phyloP scores from a whole-genome alignment of 345 rosid genomes.

The Aethionema arabicum region DNA sequence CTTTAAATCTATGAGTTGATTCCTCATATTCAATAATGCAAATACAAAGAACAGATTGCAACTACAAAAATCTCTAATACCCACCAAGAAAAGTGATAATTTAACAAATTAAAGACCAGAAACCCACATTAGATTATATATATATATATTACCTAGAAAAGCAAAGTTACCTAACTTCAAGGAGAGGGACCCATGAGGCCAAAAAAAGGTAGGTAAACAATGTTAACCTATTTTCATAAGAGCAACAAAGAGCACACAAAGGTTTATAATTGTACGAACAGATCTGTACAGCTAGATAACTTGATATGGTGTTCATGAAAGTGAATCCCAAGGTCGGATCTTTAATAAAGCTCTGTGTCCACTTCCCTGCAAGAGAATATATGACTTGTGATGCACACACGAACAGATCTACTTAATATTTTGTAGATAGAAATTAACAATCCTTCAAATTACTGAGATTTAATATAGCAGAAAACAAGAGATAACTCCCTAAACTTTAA shows the following conservation, averaged over 20 bases:
- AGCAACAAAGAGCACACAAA: slow-evolving; percentile 7
- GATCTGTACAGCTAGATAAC: slow-evolving; percentile 39
- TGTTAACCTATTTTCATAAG: slow-evolving; percentile 36
- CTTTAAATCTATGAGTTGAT: slow-evolving; percentile 5
- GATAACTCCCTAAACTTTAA: slow-evolving; percentile 18
- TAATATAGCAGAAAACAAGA: background rate
- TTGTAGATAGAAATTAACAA: slow-evolving; percentile 22
- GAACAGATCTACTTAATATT: slow-evolving; percentile 15
- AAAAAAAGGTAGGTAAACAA: slow-evolving; percentile 29
- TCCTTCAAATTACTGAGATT: background rate
- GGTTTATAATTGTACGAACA: slow-evolving; percentile 38
- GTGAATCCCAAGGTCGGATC: slow-evolving; percentile 18
- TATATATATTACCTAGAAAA: slow-evolving; percentile 25
- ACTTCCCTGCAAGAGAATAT: slow-evolving; percentile 17
- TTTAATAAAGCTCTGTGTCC: slow-evolving; percentile 21
- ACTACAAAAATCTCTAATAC: slow-evolving; percentile 12
- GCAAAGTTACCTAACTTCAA: slow-evolving; percentile 30
- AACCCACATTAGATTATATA: slow-evolving; percentile 17
- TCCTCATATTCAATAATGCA: slow-evolving; percentile 18
- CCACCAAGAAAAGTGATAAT: slow-evolving; percentile 25
- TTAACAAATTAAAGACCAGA: slow-evolving; percentile 10
- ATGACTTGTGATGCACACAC: slow-evolving; percentile 34
- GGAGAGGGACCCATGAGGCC: slow-evolving; percentile 30
- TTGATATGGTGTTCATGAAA: slow-evolving; percentile 38
- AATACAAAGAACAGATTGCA: slow-evolving; percentile 9